Evolutionary conservation across 1,284 basidiomycete genomes (phyloP), one percentile per base, ranked within the genome.

Genomic region (Cutaneotrichosporon spelunceum): DNA sequence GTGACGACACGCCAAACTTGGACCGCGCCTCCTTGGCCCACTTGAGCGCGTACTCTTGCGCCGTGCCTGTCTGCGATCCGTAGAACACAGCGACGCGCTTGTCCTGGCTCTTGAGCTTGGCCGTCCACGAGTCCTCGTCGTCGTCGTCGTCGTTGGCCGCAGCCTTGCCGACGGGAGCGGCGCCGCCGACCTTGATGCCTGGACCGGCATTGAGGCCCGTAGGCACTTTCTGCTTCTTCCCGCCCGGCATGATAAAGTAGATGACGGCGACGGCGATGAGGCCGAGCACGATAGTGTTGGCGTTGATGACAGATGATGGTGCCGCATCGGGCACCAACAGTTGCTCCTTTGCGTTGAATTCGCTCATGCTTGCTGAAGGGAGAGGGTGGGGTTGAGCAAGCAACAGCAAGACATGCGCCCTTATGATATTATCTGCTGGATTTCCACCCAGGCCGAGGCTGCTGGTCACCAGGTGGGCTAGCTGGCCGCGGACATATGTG

Each of bases 41-140:
- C 77, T 91, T 88, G 71, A 94, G 91, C 50, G 91, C 90, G 73
- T 94, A 96, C 77, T 97, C 93, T 78, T 96, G 93, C 1, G 93
- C 93, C 13, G 93, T 97, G 66, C 93, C 93, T 0, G 93, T 97
- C 77, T 97, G 93, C n/a, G 93, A 95, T 60, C 93, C 93, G 74
- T 93, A 96, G 78, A 97, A 95, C 72, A 96, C 94, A 71, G 90
- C 89, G 29, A 93, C 83, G 66, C 92, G 91, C 80, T 96, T 97
- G 85, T 92, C 93, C 91, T 94, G 73, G 19, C 24, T 7, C 11
- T n/a, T 29, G 23, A 42, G 42, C 52, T 45, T 53, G 52, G 36
- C 36, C 33, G 34, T 36, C 33, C 33, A 53, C 10, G 33, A 34
- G 13, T 53, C 52, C 52, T 53, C 52, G 52, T 53, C 34, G 4